Evolutionary conservation across 129 eudicot genomes (phyloP).

Genomic region (Arctium minus): DNA sequence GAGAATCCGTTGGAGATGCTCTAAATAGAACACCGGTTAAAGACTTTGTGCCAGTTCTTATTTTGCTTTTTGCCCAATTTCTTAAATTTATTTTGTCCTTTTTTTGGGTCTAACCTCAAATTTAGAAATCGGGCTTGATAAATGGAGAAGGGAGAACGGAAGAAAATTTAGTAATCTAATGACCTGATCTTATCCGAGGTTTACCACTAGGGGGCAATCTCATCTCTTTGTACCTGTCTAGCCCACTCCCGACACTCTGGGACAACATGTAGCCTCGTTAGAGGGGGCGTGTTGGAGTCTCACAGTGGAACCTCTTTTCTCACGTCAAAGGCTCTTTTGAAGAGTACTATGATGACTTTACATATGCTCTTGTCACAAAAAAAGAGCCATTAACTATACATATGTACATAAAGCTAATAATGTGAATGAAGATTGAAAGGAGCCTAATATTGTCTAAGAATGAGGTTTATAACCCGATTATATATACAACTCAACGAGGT

Average conservation of each 20-base stretch:
- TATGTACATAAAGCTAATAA: not conserved
- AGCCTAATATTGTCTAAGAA: not conserved
- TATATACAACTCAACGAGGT: slow-evolving; percentile 17
- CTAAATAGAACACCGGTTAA: not conserved
- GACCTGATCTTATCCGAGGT: too few relatives aligned
- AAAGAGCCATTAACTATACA: not conserved
- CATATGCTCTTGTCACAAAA: not conserved
- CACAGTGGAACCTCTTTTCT: not conserved
- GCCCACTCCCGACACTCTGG: too few relatives aligned
- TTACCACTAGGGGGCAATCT: too few relatives aligned
- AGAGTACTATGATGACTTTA: not conserved
- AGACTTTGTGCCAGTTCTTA: not conserved
- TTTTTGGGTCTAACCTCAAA: not conserved
- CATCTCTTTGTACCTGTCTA: too few relatives aligned
- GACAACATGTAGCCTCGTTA: too few relatives aligned
- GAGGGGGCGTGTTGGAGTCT: not conserved
- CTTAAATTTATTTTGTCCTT: not conserved
- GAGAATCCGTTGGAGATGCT: not conserved
- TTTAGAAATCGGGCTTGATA: not conserved
- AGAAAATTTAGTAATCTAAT: not conserved
- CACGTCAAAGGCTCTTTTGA: not conserved
- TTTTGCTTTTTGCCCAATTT: not conserved
- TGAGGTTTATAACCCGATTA: not conserved
- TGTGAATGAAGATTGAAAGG: not conserved
- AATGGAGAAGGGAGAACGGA: not conserved